Base-by-base conservation (phyloP, 2,329 filamentous ascomycete genomes). In the Cladosporium sp. region DNA sequence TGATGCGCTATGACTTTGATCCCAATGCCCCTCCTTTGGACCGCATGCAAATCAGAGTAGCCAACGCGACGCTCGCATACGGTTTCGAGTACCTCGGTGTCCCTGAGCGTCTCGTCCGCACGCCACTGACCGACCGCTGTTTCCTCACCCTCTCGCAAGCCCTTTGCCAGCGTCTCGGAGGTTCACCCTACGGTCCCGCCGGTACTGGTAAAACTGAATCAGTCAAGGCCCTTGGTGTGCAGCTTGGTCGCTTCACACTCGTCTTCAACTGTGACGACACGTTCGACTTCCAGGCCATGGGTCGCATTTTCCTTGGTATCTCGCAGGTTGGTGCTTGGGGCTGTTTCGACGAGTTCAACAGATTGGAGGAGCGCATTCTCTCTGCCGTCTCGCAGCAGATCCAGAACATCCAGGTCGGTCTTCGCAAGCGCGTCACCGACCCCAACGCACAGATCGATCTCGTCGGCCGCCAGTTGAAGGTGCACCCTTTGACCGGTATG, bases 251-350 rank as follows among this genome's bases (percentile, higher is more conserved):
- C 67, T 99, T 99, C 78, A 99, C 96, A 1, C 87, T 99, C 30
- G 96, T 99, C 32, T 99, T 99, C 83, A 99, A 96, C 79, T 99
- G 95, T 82, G 95, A 99, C 76, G 95, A 99, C 80, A 99, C 95
- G 0, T 99, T 99, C 74, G 95, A 99, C 79, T 99, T 98, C 84
- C 95, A 99, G 76, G 95, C 95, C 60, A 99, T 99, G 95, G 96
- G 96, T 15, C 92, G 95, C 72, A 99, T 99, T 73, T 99, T 99
- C 86, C 85, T 99, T 41, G 95, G 95, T 85, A 96, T 99, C 69
- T 99, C 96, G 78, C 95, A 99, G 78, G 95, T 99, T 58, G 95
- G 95, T 78, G 95, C 95, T 4, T 99, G 95, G 95, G 96, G 96
- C 74, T 99, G 95, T 83, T 99, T 99, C 79, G 95, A 99, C 76